These are phyloP conservation scores for Cordyceps tenuipes DNA, from an alignment of 2,329 filamentous ascomycete species.

Conservation along the genomic window DNA sequence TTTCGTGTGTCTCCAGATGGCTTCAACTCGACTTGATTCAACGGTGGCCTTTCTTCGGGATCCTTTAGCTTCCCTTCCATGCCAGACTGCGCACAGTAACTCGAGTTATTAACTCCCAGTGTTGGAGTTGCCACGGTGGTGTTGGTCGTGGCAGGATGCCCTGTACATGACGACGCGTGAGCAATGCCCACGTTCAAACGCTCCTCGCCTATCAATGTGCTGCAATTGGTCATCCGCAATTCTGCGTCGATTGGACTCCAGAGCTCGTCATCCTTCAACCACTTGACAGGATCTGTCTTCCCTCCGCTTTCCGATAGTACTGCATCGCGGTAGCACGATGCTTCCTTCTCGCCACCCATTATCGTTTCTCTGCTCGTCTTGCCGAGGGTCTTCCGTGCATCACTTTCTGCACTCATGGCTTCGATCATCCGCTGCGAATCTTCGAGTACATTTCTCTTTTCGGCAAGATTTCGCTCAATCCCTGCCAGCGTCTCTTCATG, in stretches of 20 bases:
- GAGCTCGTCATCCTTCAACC: too few species aligned
- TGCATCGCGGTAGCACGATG: not conserved
- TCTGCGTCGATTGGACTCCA: not conserved
- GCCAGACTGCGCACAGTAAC: too few species aligned
- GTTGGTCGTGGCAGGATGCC: not conserved
- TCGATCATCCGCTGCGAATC: not conserved
- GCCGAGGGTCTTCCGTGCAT: not conserved
- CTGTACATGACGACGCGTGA: not conserved
- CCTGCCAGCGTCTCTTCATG: not conserved
- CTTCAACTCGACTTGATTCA: too few species aligned
- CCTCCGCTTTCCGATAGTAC: not conserved
- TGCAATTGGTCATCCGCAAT: not conserved
- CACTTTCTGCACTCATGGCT: not conserved
- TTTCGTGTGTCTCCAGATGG: too few species aligned
- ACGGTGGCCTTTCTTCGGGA: too few species aligned
- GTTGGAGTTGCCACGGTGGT: too few species aligned
- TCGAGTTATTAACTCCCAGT: not conserved
- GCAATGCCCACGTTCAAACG: not conserved
- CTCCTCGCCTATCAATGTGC: not conserved
- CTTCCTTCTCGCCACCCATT: not conserved
- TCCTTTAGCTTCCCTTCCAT: too few species aligned
- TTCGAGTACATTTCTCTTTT: not conserved
- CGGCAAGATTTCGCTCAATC: not conserved
- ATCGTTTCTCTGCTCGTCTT: not conserved
- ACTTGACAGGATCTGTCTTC: not conserved